phyloP scores from a whole-genome alignment of 2,329 filamentous ascomycete genomes.

The Periconia sp. region DNA sequence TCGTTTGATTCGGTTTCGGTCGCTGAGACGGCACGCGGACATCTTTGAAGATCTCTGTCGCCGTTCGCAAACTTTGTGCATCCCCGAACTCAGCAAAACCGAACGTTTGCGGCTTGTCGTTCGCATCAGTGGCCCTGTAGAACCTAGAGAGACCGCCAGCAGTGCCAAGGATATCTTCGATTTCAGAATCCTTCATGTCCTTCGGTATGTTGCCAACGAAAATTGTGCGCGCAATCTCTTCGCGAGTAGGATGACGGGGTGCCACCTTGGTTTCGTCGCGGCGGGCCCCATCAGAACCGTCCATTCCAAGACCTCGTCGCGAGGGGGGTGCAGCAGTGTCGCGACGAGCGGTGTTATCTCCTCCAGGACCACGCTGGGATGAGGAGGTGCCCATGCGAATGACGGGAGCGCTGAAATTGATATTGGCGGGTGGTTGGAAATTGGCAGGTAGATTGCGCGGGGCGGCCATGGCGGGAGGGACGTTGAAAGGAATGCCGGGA shows the following conservation, averaged over 20 bases:
- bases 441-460: constrained; percentile 77
- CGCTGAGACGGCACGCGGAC: constrained; percentile 80
- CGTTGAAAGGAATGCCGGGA: constrained; percentile 75
- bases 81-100: constrained; percentile 97
- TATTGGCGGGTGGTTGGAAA: constrained; percentile 88
- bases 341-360: constrained; percentile 50
- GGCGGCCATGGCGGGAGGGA: constrained; percentile 73
- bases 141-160: constrained; percentile 81
- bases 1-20: constrained; percentile 57
- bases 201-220: constrained; percentile 87
- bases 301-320: constrained; percentile 60
- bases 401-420: constrained; percentile 96
- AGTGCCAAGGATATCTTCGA: constrained; percentile 76
- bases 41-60: constrained; percentile 80
- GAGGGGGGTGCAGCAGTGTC: constrained; percentile 47
- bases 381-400: constrained; percentile 84
- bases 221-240: constrained; percentile 89
- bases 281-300: constrained; percentile 61
- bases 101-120: constrained; percentile 81
- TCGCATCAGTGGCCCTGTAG: constrained; percentile 77
- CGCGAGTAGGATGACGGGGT: constrained; percentile 79
- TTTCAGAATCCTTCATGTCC: constrained; percentile 72
- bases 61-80: constrained; percentile 80
- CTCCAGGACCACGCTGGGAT: constrained; percentile 59
- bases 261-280: constrained; percentile 58